Base-by-base conservation (phyloP, 345 rosid species). In the Aquilaria yunnanensis region DNA sequence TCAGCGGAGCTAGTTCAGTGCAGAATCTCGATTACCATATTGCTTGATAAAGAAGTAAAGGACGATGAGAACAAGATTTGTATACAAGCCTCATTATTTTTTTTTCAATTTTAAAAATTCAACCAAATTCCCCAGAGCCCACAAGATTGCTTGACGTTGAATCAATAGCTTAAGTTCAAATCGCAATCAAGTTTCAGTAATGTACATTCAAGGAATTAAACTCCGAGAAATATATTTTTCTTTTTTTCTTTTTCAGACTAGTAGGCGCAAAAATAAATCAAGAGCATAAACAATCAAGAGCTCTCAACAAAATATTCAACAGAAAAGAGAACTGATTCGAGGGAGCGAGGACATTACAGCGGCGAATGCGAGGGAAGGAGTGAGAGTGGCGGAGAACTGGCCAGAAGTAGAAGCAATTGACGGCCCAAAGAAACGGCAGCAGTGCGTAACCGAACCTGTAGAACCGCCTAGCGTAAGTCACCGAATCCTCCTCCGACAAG, bases 341-440 rank as follows among this genome's bases (percentile, higher is more conserved):
- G 8, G 43, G 43, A 37, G 5, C 43, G 43, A 37, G 43, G 43
- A 31, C 47, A 72, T 68, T 79, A 88, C 97, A 85, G 51, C 72
- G 85, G 59, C 97, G 96, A 68, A 83, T 77, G 65, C 74, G 81
- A 46, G 97, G 97, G 79, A 94, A 94, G 52, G 82, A 80, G n/a
- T 90, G 85, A 47, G 82, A 66, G 76, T 95, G 83, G 60, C 89
- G 85, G 69, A 87, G 99, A 65, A 84, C 97, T 1, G 97, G 99
- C 97, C 96, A 95, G 90, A 91, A 95, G 81, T 91, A 91, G 89
- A 95, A 91, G 86, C 96, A 95, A 74, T 87, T 87, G 69, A 95
- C 83, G 12, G 93, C 96, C 99, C 99, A 91, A 47, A 95, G 96
- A 85, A 84, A 84, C 12, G 96, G 99, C 76, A 95, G 60, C 37